Evolutionary conservation across 768 basidiomycete species (phyloP).

Genomic region (Filobasidium floriforme): DNA sequence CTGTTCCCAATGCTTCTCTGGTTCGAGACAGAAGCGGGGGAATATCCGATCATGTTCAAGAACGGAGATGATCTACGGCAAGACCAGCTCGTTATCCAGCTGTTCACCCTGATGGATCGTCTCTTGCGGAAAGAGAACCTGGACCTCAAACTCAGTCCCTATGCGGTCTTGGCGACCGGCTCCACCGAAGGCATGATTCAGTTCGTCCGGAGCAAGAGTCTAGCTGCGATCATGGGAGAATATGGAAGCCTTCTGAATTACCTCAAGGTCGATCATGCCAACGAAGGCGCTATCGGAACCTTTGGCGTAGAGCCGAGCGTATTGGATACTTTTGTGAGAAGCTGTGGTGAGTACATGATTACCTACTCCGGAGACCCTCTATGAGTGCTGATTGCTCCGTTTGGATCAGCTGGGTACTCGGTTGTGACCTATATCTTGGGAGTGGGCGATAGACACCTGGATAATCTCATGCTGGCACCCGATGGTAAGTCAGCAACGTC

Average conservation of each 20-base stretch:
- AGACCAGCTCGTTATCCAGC: conserved; percentile 93
- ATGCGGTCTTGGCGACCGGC: conserved; percentile 82
- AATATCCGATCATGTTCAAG: conserved; percentile 91
- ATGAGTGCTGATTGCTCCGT: conserved; percentile 19
- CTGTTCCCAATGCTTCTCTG: conserved; percentile 83
- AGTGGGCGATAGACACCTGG: conserved; percentile 92
- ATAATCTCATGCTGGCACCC: conserved; percentile 83
- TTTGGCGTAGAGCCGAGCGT: conserved; percentile 91
- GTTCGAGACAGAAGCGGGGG: conserved; percentile 66
- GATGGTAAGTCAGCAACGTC: conserved; percentile 55
- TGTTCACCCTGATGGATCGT: conserved; percentile 97
- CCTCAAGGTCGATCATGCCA: conserved; percentile 73
- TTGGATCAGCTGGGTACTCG: conserved; percentile 79
- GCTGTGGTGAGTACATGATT: conserved; percentile 63
- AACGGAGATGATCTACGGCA: conserved; percentile 98
- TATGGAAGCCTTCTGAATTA: conserved; percentile 65
- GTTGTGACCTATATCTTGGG: conserved; percentile 93
- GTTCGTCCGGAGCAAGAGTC: conserved; percentile 90
- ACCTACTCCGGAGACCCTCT: conserved; percentile 20
- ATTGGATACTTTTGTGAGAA: conserved; percentile 90
- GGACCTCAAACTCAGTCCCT: conserved; percentile 77
- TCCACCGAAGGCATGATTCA: conserved; percentile 90
- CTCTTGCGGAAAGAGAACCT: conserved; percentile 88
- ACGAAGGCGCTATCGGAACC: conserved; percentile 89
- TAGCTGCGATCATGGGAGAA: conserved; percentile 89